A percentile compares a stretch with the other conserved stretches of the same genome.
Evolutionary conservation across 1,139 yeast species (phyloP).

Genomic region (Sugiyamaella japonica): DNA sequence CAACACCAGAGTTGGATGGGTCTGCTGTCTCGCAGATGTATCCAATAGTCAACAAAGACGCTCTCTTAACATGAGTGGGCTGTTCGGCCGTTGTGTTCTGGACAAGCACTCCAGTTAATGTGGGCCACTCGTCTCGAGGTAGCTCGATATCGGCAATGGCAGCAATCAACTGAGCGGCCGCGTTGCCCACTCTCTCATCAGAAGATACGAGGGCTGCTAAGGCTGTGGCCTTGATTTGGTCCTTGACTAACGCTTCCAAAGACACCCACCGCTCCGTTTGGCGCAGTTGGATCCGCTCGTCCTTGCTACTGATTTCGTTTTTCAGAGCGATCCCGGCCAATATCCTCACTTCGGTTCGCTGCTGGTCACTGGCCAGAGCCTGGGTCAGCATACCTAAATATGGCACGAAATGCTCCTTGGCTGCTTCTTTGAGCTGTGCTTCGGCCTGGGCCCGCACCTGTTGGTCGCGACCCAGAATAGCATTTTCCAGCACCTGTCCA

Average conservation of each 20-base stretch:
- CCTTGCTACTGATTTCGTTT: conserved; percentile 81
- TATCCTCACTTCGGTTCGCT: conserved; percentile 81
- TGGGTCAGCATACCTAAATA: conserved; percentile 71
- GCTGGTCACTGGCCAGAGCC: conserved; percentile 65
- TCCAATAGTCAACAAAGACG: conserved; percentile 86
- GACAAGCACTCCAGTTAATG: conserved; percentile 76
- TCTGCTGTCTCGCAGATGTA: conserved; percentile 95
- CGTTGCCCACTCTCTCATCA: conserved; percentile 79
- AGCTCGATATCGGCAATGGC: conserved; percentile 94
- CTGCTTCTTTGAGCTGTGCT: conserved; percentile 68
- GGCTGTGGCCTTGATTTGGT: conserved; percentile 61
- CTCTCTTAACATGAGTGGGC: conserved; percentile 76
- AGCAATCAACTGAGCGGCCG: conserved; percentile 93
- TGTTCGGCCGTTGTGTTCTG: conserved; percentile 79
- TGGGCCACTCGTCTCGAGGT: conserved; percentile 87
- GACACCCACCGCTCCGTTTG: conserved; percentile 56
- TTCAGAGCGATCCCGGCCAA: conserved; percentile 87
- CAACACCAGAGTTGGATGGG: conserved; percentile 75
- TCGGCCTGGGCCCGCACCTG: conserved; percentile 78
- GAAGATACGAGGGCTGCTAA: conserved; percentile 61
- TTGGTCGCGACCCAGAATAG: conserved; percentile 51
- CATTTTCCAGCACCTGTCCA: conserved; percentile 52
- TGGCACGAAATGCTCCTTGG: conserved; percentile 72
- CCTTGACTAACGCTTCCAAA: conserved; percentile 55
- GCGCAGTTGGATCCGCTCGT: conserved; percentile 34